Evolutionary conservation across 305 asterid genomes (phyloP).

Genomic region (Solanum chacoense): DNA sequence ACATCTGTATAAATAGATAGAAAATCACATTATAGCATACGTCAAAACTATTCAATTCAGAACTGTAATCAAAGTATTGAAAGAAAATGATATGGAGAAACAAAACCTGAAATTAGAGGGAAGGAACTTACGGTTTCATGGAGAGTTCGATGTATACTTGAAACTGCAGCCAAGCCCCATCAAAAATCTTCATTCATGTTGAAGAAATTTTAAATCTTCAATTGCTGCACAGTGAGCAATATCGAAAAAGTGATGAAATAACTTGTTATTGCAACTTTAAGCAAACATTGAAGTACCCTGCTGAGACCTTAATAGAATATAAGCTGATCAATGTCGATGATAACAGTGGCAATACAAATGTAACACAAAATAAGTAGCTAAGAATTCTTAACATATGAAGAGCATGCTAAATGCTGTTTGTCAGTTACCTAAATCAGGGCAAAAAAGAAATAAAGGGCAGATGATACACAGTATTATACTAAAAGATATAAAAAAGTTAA

Average conservation of each 20-base stretch:
- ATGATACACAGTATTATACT: background rate
- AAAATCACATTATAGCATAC: background rate
- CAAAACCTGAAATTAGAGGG: background rate
- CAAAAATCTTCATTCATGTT: background rate
- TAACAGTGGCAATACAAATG: background rate
- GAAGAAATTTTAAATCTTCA: background rate
- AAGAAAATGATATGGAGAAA: background rate
- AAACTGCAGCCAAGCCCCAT: background rate
- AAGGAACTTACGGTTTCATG: background rate
- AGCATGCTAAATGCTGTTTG: background rate
- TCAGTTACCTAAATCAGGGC: background rate
- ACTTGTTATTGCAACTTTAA: background rate
- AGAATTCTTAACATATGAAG: background rate
- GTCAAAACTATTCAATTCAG: background rate
- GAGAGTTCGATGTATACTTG: background rate
- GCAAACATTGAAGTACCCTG: background rate
- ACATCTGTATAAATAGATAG: background rate
- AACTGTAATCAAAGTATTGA: background rate
- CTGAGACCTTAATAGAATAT: background rate
- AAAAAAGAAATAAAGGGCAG: background rate
- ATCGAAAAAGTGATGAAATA: background rate
- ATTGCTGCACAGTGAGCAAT: background rate
- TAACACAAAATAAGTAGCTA: background rate
- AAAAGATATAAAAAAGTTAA: background rate
- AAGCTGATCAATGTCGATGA: background rate